Percentiles rank a stretch among this genome's conserved stretches.
Evolutionary conservation across 169 alveolate species (phyloP).

Genomic region (Cryptosporidium viatorum): DNA sequence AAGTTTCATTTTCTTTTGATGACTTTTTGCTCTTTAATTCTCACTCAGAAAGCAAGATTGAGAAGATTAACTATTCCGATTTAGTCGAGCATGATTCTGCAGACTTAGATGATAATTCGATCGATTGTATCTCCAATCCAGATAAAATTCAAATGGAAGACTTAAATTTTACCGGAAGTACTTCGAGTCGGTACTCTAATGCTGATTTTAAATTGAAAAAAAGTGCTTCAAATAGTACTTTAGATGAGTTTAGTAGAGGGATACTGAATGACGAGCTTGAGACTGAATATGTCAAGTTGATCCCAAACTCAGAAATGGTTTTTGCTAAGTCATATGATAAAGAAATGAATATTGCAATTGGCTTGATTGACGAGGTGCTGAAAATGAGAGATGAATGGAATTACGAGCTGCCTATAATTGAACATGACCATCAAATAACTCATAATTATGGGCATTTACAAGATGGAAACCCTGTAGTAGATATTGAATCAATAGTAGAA

Average conservation of each 20-base stretch:
- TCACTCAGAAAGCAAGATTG: background rate
- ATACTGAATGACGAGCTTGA: slow-evolving; percentile 19
- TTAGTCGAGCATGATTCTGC: background rate
- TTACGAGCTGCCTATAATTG: slow-evolving; percentile 22
- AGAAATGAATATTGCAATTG: slow-evolving; percentile 60
- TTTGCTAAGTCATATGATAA: slow-evolving; percentile 40
- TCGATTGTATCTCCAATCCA: background rate
- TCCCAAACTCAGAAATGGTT: slow-evolving; percentile 31
- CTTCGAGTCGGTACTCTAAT: slow-evolving; percentile 4
- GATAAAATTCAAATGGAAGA: slow-evolving; percentile 1
- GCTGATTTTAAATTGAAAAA: background rate
- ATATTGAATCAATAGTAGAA: background rate
- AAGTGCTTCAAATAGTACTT: slow-evolving; percentile 24
- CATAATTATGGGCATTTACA: slow-evolving; percentile 37
- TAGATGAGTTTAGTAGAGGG: background rate
- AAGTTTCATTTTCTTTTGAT: background rate
- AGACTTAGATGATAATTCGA: slow-evolving; percentile 18
- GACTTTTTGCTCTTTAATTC: slow-evolving; percentile 2
- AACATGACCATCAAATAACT: slow-evolving; percentile 17
- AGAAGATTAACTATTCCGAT: slow-evolving; percentile 9
- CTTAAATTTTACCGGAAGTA: slow-evolving; percentile 1
- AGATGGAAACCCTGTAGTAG: slow-evolving; percentile 33
- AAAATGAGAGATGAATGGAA: slow-evolving; percentile 74
- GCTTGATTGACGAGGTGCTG: slow-evolving; percentile 39
- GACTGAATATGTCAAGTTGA: slow-evolving; percentile 40